phyloP scores from a whole-genome alignment of 148 eudicot genomes.

The Vaccinium macrocarpon region DNA sequence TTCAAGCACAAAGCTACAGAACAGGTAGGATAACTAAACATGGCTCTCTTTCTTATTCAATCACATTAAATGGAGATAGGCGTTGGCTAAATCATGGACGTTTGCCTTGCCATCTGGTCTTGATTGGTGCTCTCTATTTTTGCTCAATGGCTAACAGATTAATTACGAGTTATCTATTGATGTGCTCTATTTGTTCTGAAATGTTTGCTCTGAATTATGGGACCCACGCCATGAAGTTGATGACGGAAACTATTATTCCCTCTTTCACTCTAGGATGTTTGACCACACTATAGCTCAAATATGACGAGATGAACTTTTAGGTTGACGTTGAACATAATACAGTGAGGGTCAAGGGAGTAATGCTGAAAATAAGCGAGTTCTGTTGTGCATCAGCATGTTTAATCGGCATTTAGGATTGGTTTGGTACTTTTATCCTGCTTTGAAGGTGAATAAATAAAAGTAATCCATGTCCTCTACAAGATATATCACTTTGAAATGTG shows the following conservation, averaged over 20 bases:
- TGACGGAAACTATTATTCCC: background rate
- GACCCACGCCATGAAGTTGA: background rate
- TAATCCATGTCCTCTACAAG: background rate
- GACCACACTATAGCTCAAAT: background rate
- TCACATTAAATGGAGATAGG: background rate
- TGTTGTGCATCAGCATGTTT: background rate
- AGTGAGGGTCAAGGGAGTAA: background rate
- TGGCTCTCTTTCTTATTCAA: background rate
- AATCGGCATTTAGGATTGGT: background rate
- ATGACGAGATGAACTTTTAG: background rate
- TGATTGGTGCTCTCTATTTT: background rate
- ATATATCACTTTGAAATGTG: background rate
- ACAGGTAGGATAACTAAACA: conserved; percentile 47
- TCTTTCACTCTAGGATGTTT: background rate
- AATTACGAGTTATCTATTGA: background rate
- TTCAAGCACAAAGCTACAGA: conserved; percentile 89
- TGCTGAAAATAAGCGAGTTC: background rate
- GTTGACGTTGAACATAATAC: background rate
- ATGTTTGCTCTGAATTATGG: background rate
- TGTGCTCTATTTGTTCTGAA: background rate
- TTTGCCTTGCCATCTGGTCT: background rate
- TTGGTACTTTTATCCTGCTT: background rate
- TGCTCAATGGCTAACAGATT: background rate
- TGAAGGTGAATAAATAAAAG: background rate
- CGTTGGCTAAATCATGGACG: background rate